Percentiles rank a stretch among this genome's conserved stretches.
Evolutionary conservation across 768 basidiomycete species (phyloP).

Genomic region (Exsudoporus frostii): DNA sequence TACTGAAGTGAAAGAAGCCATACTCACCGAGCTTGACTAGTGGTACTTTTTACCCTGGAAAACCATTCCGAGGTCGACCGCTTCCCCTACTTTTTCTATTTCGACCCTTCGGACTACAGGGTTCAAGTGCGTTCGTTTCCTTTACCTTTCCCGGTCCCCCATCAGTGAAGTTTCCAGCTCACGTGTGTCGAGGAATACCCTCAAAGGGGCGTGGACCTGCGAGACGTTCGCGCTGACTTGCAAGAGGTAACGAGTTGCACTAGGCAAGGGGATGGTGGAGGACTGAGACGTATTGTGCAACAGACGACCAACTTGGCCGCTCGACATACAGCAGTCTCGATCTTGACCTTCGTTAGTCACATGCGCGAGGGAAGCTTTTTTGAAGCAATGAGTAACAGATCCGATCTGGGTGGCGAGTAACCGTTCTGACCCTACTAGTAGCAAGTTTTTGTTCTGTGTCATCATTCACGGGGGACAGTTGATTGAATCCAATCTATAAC

Average conservation of each 20-base stretch:
- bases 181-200: background rate
- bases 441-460: background rate
- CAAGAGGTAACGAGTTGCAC: background rate
- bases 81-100: constrained; percentile 25
- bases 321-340: background rate
- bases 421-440: background rate
- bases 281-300: background rate
- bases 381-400: background rate
- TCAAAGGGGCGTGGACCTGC: constrained; percentile 12
- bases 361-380: background rate
- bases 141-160: background rate
- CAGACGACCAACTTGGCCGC: background rate
- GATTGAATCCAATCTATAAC: background rate
- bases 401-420: background rate
- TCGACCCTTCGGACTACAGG: constrained; percentile 21
- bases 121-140: constrained; percentile 7
- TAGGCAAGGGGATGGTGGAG: background rate
- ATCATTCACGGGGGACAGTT: background rate
- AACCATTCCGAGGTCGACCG: constrained; percentile 16
- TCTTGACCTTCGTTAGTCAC: background rate
- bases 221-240: constrained; percentile 23
- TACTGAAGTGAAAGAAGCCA: constrained; percentile 7
- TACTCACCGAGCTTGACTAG: constrained; percentile 7
- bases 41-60: constrained; percentile 16
- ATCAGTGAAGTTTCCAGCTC: background rate